Evolutionary conservation across 495 filamentous ascomycete species (phyloP), one percentile per base, ranked within the genome.

Genomic region (Lasiosphaeria hispida): DNA sequence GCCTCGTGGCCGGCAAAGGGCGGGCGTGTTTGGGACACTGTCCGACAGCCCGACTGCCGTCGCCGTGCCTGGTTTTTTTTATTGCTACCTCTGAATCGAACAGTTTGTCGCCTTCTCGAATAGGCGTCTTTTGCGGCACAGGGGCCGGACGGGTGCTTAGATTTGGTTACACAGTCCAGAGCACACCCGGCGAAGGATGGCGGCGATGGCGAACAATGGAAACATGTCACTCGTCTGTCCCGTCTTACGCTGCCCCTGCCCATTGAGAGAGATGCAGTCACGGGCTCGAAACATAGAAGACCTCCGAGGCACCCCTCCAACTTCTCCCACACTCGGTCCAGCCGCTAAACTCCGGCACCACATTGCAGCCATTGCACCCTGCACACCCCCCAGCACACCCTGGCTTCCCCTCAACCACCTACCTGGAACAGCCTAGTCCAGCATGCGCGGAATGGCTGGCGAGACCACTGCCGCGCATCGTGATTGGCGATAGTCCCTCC

Each of bases 381-480:
- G 23, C 23, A 30, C 23, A 30, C 23, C 23, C 23, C 23, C 23
- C 23, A 5, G 23, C 23, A 30, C 23, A 30, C 23, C 23, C 23
- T 30, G 23, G 23, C 23, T 58, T 59, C 50, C 53, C 59, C 35
- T 55, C 61, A 72, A 68, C 68, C 69, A 72, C 69, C 69, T 72
- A 64, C 69, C 69, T 30, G 66, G 66, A 71, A 70, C 63, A 69
- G 66, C 60, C 66, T 72, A 72, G 69, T 64, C 61, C 48, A 36
- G 19, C 58, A 61, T 61, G 57, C 58, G 60, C 58, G 57, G 54
- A 60, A 67, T 62, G 55, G 62, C 41, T 52, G 59, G 38, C 57
- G 64, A 54, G 54, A 15, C 51, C 51, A 53, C 53, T 45, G 56
- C 53, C 45, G 38, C 56, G 48, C 19, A 17, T 44, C 18, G 33